Percentiles rank a stretch among this genome's conserved stretches.
phyloP scores from a whole-genome alignment of 1,284 basidiomycete genomes.

The Trametes sp. region DNA sequence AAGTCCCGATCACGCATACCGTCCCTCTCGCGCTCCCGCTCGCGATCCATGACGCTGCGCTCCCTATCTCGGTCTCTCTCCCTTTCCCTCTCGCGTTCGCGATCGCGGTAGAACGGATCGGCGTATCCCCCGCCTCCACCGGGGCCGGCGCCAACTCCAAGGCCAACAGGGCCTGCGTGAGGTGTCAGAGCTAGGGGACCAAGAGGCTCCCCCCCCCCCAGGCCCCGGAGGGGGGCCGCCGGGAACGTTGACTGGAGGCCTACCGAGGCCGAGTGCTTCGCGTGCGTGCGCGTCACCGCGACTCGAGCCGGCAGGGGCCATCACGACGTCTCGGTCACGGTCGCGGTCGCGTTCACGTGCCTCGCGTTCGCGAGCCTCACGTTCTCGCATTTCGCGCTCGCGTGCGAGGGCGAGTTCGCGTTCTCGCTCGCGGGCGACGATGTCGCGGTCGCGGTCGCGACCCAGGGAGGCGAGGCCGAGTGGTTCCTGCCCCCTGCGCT shows the following conservation, averaged over 20 bases:
- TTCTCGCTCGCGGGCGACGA: constrained; percentile 36
- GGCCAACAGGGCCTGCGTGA: constrained; percentile 39
- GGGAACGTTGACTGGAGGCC: constrained; percentile 31
- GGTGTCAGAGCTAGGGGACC: constrained; percentile 37
- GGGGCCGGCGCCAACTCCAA: constrained; percentile 40
- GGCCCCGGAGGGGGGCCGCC: constrained; percentile 32
- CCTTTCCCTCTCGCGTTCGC: constrained; percentile 42
- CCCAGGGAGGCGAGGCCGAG: constrained; percentile 48
- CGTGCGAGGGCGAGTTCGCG: constrained; percentile 19
- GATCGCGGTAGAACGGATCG: constrained; percentile 42
- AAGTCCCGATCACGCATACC: constrained; percentile 34
- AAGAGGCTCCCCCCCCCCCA: constrained; percentile 33
- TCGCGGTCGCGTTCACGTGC: constrained; percentile 32
- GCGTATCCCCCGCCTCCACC: constrained; percentile 37
- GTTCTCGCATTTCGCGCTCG: constrained; percentile 35
- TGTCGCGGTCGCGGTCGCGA: constrained; percentile 39
- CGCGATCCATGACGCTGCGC: constrained; percentile 36
- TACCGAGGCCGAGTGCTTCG: constrained; percentile 38
- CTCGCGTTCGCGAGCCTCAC: constrained; percentile 21
- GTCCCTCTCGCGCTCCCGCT: constrained; percentile 40
- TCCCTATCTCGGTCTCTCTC: constrained; percentile 42
- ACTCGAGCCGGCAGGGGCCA: constrained; percentile 27
- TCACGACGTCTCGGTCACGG: constrained; percentile 38
- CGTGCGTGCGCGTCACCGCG: constrained; percentile 38
- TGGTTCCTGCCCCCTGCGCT: constrained; percentile 45